phyloP scores from a whole-genome alignment of 2,329 filamentous ascomycete genomes.

The Neocucurbitaria cava region DNA sequence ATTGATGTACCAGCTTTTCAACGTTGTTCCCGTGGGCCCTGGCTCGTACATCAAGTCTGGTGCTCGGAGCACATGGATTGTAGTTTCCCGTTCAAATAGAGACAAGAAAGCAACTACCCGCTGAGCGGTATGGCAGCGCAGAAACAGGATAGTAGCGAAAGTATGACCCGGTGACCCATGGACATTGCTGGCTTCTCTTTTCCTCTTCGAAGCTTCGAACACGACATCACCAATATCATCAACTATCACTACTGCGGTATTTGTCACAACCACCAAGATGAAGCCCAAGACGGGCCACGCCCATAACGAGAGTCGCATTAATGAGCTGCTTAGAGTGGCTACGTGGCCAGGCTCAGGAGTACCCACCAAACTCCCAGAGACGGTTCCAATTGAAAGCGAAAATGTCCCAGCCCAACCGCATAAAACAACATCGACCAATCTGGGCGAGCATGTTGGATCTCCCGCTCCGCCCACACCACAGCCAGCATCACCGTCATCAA shows the following conservation, averaged over 20 bases:
- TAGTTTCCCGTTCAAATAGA: background rate
- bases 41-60: background rate
- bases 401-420: background rate
- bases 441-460: background rate
- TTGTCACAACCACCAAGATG: conserved; percentile 5
- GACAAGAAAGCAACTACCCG: background rate
- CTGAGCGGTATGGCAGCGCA: background rate
- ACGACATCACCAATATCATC: conserved; percentile 10
- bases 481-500: background rate
- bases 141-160: background rate
- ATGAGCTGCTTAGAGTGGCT: background rate
- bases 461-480: background rate
- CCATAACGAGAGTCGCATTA: background rate
- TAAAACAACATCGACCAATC: background rate
- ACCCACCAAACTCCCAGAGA: background rate
- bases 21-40: background rate
- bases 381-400: background rate
- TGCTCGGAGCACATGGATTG: background rate
- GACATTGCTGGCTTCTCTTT: background rate
- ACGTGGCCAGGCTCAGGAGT: background rate
- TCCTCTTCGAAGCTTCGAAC: background rate
- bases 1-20: background rate
- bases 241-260: conserved; percentile 19
- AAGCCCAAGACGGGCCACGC: background rate
- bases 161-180: background rate